Conservation (phyloP, 2,329 filamentous ascomycete genomes). For the Clarireedia hainanense region DNA sequence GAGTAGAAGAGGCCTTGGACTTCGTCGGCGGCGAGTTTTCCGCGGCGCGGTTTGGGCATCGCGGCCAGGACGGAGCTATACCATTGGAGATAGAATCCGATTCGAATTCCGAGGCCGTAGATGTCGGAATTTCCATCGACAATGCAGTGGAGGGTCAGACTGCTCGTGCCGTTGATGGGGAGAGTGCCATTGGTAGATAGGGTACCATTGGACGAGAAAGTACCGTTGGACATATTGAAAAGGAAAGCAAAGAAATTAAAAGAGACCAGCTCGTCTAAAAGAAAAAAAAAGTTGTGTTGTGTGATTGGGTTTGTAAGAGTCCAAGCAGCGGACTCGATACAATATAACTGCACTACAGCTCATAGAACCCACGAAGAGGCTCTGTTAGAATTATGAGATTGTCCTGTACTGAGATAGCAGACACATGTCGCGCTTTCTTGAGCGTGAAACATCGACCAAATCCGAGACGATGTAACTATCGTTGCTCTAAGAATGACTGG, state of each 20-base stretch:
- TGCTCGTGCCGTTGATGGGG: neutral
- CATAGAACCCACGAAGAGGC: neutral
- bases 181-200: neutral
- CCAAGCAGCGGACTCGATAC: neutral
- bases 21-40: neutral
- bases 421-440: neutral
- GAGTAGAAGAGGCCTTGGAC: neutral
- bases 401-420: neutral
- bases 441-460: neutral
- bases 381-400: neutral
- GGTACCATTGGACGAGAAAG: neutral
- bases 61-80: neutral
- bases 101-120: neutral
- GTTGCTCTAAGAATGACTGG: too few relatives aligned
- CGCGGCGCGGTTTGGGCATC: neutral
- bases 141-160: neutral
- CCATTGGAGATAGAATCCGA: neutral
- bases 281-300: neutral
- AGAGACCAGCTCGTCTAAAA: neutral
- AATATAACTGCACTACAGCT: neutral
- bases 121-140: neutral
- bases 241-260: neutral
- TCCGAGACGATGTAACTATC: too few relatives aligned
- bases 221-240: neutral
- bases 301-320: neutral